Conservation (phyloP, 2,329 filamentous ascomycete species). For the Alternaria infectoria region DNA sequence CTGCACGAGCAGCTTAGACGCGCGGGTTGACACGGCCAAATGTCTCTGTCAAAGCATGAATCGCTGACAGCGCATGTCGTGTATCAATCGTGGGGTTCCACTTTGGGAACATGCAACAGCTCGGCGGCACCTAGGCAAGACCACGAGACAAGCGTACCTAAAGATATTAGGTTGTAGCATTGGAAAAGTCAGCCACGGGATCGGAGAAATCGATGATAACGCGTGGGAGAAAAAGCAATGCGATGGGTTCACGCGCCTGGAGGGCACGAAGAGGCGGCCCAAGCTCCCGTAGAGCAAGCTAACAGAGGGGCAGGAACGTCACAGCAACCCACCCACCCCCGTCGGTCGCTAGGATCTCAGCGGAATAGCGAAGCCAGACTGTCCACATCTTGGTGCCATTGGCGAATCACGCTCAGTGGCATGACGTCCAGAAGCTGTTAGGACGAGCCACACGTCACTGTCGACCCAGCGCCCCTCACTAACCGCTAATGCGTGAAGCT, state of each 20-base stretch:
- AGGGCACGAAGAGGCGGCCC: constrained; percentile 12
- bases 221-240: neutral
- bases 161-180: neutral
- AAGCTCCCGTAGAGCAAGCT: constrained; percentile 16
- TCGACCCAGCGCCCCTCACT: constrained; percentile 34
- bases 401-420: constrained; percentile 19
- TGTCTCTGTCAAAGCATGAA: constrained; percentile 31
- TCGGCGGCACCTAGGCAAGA: neutral
- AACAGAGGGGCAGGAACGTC: constrained; percentile 16
- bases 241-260: neutral
- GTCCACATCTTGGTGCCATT: constrained; percentile 28
- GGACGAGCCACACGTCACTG: constrained; percentile 37
- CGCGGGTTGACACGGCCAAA: neutral
- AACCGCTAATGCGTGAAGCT: constrained; percentile 31
- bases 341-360: constrained; percentile 23
- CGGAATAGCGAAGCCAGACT: constrained; percentile 24
- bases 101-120: neutral
- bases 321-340: constrained; percentile 25
- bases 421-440: constrained; percentile 27
- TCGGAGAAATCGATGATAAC: neutral
- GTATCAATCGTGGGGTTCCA: constrained; percentile 8
- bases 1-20: neutral
- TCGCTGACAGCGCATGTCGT: constrained; percentile 36
- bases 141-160: neutral
- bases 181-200: neutral